These are phyloP conservation scores for Pharus latifolius DNA, from an alignment of 176 grass and related monocot species.

Conservation along the genomic window DNA sequence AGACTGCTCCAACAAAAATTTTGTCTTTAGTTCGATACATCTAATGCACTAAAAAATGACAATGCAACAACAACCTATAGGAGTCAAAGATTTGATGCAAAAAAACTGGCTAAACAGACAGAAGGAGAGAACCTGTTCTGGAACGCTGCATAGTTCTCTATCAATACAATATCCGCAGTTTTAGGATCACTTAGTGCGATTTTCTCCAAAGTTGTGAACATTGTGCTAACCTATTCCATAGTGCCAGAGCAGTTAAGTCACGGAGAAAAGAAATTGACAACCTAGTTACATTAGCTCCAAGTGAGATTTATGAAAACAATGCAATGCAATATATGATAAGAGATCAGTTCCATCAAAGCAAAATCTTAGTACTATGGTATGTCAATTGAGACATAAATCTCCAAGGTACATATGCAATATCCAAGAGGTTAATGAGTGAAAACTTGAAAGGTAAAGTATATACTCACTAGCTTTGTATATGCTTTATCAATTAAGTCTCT, in stretches of 20 bases:
- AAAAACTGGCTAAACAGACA: not conserved
- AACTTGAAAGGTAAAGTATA: not conserved
- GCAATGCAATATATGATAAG: not conserved
- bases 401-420: constrained; percentile 6
- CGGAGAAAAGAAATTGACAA: not conserved
- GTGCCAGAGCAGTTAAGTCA: constrained; percentile 16
- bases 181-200: constrained; percentile 83
- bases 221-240: constrained; percentile 66
- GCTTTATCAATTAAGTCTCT: constrained; percentile 96
- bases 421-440: not conserved
- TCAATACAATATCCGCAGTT: constrained; percentile 71
- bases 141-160: constrained; percentile 96
- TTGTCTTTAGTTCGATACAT: constrained; percentile 18
- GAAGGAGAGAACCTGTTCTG: constrained; percentile 67
- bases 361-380: constrained; percentile 17
- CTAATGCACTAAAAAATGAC: constrained; percentile 4
- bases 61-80: not conserved
- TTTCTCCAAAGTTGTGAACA: constrained; percentile 93
- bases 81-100: constrained; percentile 5
- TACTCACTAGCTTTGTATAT: constrained; percentile 88
- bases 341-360: not conserved
- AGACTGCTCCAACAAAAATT: constrained; percentile 51
- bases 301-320: not conserved
- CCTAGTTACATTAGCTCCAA: not conserved
- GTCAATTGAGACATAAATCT: not conserved